Evolutionary conservation across 1,284 basidiomycete genomes (phyloP).

Genomic region (Hypsizygus ulmarius): DNA sequence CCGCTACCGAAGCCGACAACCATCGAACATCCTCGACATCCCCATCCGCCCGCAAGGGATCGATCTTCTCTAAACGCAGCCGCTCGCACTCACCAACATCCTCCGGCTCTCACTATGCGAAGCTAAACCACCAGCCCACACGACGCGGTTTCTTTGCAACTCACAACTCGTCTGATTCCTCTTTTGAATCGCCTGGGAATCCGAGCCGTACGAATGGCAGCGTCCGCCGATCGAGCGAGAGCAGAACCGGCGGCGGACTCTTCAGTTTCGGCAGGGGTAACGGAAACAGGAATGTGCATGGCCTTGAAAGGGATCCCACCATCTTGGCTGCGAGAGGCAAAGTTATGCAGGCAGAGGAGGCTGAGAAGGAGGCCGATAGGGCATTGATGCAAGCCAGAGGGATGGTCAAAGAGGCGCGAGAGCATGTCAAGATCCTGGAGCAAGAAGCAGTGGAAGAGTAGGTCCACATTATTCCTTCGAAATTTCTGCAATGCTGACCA

Average conservation of each 20-base stretch:
- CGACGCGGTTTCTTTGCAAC: conserved; percentile 23
- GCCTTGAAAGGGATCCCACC: conserved; percentile 42
- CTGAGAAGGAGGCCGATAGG: conserved; percentile 53
- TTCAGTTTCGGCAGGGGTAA: conserved; percentile 24
- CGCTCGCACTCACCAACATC: conserved; percentile 2
- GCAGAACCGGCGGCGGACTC: conserved; percentile 19
- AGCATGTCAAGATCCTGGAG: conserved; percentile 54
- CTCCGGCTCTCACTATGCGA: neutral
- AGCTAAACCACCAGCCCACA: neutral
- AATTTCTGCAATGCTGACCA: neutral
- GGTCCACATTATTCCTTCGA: conserved; percentile 22
- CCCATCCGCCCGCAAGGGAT: neutral
- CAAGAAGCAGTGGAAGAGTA: conserved; percentile 57
- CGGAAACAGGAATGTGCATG: conserved; percentile 3
- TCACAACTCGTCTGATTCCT: conserved; percentile 22
- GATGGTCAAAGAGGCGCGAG: conserved; percentile 48
- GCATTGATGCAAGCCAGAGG: conserved; percentile 47
- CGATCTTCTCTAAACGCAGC: conserved; percentile 1
- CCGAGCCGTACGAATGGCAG: too few species aligned
- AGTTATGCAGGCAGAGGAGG: conserved; percentile 51
- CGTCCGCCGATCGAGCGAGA: neutral
- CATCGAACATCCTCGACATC: neutral
- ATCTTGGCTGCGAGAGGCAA: conserved; percentile 52
- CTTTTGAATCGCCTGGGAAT: conserved; percentile 18
- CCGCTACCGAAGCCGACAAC: neutral